These are phyloP conservation scores for Kurtzmaniella quercitrusa DNA, from an alignment of 1,139 yeast genomes.

Conservation along the genomic window DNA sequence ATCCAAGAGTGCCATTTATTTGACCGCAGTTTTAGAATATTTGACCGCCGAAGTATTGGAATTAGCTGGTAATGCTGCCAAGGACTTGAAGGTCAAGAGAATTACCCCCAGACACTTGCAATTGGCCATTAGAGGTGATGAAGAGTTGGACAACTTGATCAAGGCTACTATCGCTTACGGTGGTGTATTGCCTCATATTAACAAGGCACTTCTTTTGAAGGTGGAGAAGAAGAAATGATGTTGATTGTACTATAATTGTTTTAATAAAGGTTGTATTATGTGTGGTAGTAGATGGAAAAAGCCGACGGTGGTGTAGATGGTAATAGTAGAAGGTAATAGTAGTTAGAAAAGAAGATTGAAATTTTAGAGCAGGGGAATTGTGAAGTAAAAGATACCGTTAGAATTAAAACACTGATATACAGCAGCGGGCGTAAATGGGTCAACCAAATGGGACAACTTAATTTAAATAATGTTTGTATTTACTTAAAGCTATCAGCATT, in stretches of 20 bases:
- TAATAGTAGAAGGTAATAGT: neutral
- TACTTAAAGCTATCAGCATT: too few relatives aligned
- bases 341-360: too few relatives aligned
- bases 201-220: slow-evolving; percentile 88
- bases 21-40: slow-evolving; percentile 95
- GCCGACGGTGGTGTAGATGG: neutral
- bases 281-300: neutral
- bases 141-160: slow-evolving; percentile 92
- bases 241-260: slow-evolving; percentile 6
- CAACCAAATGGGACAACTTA: too few relatives aligned
- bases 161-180: slow-evolving; percentile 98
- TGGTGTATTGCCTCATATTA: slow-evolving; percentile 96
- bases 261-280: slow-evolving; percentile 1
- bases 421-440: too few relatives aligned
- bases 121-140: slow-evolving; percentile 98
- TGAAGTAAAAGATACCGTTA: too few relatives aligned
- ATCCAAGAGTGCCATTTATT: slow-evolving; percentile 93
- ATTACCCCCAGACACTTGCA: slow-evolving; percentile 98
- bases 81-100: slow-evolving; percentile 96
- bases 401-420: too few relatives aligned
- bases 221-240: slow-evolving; percentile 77
- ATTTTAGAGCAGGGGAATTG: too few relatives aligned
- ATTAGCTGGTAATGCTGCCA: slow-evolving; percentile 98
- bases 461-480: too few relatives aligned
- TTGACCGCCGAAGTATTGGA: slow-evolving; percentile 97